A percentile compares a stretch with the other conserved stretches of the same genome.
These are phyloP conservation scores for Fraxinus dipetala DNA, from an alignment of 305 asterid species.

Conservation along the genomic window DNA sequence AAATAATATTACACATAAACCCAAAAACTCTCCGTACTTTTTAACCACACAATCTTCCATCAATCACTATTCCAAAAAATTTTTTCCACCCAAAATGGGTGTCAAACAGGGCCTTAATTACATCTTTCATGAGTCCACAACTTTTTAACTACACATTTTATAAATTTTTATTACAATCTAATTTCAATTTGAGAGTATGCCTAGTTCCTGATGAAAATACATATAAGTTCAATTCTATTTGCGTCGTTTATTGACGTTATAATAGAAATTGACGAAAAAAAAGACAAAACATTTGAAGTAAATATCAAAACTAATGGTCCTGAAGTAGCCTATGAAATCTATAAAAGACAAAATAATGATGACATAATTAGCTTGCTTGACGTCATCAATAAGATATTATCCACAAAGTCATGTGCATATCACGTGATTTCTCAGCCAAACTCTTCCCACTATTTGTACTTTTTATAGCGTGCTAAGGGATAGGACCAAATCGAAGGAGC, in stretches of 20 bases:
- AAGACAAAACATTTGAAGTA: too few relatives aligned
- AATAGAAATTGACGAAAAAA: background rate
- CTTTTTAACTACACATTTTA: too few relatives aligned
- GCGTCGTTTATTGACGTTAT: background rate
- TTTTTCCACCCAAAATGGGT: too few relatives aligned
- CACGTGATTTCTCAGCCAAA: background rate
- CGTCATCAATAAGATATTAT: background rate
- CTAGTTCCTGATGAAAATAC: background rate
- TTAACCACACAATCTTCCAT: too few relatives aligned
- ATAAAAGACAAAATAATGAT: background rate
- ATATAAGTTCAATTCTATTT: background rate
- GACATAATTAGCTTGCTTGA: background rate
- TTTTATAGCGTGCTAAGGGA: background rate
- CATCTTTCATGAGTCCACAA: too few relatives aligned
- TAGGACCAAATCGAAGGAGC: background rate
- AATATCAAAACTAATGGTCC: background rate
- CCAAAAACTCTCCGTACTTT: too few relatives aligned
- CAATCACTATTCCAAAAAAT: too few relatives aligned
- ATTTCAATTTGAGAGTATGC: background rate
- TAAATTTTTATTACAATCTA: too few relatives aligned
- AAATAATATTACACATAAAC: too few relatives aligned
- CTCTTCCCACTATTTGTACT: background rate
- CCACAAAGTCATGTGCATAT: background rate
- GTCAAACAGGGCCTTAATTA: too few relatives aligned
- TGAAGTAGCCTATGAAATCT: background rate